Evolutionary conservation across 345 rosid species (phyloP), one percentile per base, ranked within the genome.

Genomic region (Geranium brycei): DNA sequence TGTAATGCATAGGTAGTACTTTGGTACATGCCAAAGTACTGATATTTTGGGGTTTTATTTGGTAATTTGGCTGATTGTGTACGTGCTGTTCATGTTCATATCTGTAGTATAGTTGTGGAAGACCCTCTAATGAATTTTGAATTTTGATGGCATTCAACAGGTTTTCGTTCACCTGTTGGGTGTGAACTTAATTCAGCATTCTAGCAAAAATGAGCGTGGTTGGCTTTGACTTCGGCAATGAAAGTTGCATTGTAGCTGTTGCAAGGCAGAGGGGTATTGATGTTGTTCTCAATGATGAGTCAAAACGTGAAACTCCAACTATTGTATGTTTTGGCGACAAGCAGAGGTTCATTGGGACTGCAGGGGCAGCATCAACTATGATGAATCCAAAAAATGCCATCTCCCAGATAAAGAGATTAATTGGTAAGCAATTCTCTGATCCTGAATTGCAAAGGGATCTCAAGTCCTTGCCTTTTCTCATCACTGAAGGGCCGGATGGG

Each of bases 181-280:
- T 6, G 53, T 47, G 53, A 47, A 47, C 53, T 56, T 56, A 16
- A 40, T 56, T 19, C 18, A 80, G 16, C 78, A 87, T 23, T 86
- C 82, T 67, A 82, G 51, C 51, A 17, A 88, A 65, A 60, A 95
- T 95, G 99, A 95, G 99, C 17, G 99, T 95, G 62, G 96, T 95
- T 17, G 99, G 99, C n/a, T 91, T 95, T 76, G 99, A 95, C 79
- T 84, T 88, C 41, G 99, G 99, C 51, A 95, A 95, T 61, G 99
- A 95, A 82, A 95, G 80, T 67, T 79, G 97, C 76, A 75, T 91
- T 73, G 99, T 95, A 15, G 99, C 96, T 16, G 97, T 95, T 65
- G 99, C 99, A 0, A 81, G 99, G 80, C 99, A 95, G 69, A 84
- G 99, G 75, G 99, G 99, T 55, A 95, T 95, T 57, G 99, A 95